Percentiles rank a stretch among this genome's conserved stretches.
Evolutionary conservation across 2,329 filamentous ascomycete genomes (phyloP).

Genomic region (Hypoxylon sp.): DNA sequence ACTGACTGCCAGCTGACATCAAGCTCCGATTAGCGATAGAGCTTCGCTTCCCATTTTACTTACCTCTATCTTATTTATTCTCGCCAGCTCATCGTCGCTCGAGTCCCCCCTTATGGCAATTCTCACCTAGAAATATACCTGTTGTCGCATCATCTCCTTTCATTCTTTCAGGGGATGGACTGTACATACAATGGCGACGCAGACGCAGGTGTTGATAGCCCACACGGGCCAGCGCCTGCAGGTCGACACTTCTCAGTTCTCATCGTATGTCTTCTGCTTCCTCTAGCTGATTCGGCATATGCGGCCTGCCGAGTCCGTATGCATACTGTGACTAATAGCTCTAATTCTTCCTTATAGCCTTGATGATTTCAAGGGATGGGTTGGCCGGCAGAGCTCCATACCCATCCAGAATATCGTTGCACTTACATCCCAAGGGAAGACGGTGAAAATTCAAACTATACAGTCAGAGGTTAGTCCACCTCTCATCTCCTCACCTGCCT

Average conservation of each 20-base stretch:
- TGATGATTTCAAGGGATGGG: conserved; percentile 88
- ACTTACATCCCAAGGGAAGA: conserved; percentile 87
- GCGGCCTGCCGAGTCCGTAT: conserved; percentile 19
- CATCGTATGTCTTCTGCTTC: conserved; percentile 71
- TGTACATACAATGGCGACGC: conserved; percentile 74
- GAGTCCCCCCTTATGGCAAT: conserved; percentile 3
- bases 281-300: conserved; percentile 20
- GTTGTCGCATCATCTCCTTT: conserved; percentile 32
- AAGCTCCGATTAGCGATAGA: conserved; percentile 39
- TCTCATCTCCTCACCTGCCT: conserved; percentile 6
- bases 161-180: conserved; percentile 52
- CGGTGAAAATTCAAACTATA: conserved; percentile 84
- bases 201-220: conserved; percentile 90
- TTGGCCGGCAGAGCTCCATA: conserved; percentile 81
- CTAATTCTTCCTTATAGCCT: conserved; percentile 66
- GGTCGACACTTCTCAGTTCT: conserved; percentile 81
- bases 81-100: conserved; percentile 12
- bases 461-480: conserved; percentile 77
- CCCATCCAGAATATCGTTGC: conserved; percentile 85
- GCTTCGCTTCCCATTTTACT: conserved; percentile 31
- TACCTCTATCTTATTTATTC: background rate
- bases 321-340: conserved; percentile 25
- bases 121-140: conserved; percentile 15
- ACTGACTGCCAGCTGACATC: conserved; percentile 43
- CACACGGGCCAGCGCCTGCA: conserved; percentile 90